Evolutionary conservation across 2,329 filamentous ascomycete genomes (phyloP), one percentile per base, ranked within the genome.

Genomic region (Fusarium nodosum): DNA sequence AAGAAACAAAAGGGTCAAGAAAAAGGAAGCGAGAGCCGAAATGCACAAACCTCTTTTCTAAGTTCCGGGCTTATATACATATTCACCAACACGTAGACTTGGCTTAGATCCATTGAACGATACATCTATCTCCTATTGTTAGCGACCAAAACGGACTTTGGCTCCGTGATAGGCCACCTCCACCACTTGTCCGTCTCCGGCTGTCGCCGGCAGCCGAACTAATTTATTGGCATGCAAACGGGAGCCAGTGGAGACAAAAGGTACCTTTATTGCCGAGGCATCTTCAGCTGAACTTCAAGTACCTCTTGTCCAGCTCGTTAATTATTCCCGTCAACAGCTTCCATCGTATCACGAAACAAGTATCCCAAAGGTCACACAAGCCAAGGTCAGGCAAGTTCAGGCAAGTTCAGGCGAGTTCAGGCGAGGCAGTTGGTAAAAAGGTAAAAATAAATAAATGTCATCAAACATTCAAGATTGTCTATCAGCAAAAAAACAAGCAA

Each of bases 121-220:
- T 39, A 39, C 22, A 39, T 39, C 36, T 60, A 48, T 58, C 51
- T 58, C 62, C 24, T 56, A 30, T 30, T 64, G 44, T 39, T 26
- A 47, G 34, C 50, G 41, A 60, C 56, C 46, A 62, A 62, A 63
- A 41, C 46, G 68, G 50, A 58, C 55, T 44, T 69, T 39, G 47
- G 44, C 51, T 20, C 41, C 48, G 44, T 68, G 72, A 74, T 74
- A 74, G 72, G 72, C 68, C 70, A 52, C 55, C 61, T 73, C 72
- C 72, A 68, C 65, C 56, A 28, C 34, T 42, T 51, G 56, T 36
- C 50, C 51, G 30, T 57, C 57, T 55, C 66, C 72, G 72, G 72
- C 67, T 51, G 62, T 74, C 73, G 73, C 71, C 73, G 73, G 47
- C 69, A 70, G 71, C 72, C 72, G 72, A 74, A 74, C 28, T n/a